These are phyloP conservation scores for Pulicaria dysenterica DNA, from an alignment of 129 eudicot genomes.

Conservation along the genomic window DNA sequence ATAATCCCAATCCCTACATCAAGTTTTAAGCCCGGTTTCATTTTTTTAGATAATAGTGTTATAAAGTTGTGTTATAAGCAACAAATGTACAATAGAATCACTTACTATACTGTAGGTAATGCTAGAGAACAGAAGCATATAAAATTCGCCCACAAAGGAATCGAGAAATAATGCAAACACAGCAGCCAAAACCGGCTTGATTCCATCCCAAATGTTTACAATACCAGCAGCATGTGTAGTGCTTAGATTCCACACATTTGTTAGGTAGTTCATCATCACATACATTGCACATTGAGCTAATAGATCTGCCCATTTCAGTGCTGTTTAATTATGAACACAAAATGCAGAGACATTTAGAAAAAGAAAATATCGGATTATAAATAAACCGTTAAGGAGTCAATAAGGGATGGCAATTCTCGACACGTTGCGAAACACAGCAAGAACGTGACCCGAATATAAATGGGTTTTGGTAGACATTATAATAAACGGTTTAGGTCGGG, in stretches of 20 bases:
- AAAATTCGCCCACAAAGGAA: conserved; percentile 40
- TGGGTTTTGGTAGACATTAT: too few relatives aligned
- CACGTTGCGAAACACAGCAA: too few relatives aligned
- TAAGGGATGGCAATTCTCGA: too few relatives aligned
- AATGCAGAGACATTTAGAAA: too few relatives aligned
- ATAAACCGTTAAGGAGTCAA: too few relatives aligned
- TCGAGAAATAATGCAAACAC: conserved; percentile 36
- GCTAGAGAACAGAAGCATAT: conserved; percentile 49
- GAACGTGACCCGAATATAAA: too few relatives aligned
- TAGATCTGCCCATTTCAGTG: conserved; percentile 43
- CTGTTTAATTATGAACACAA: conserved; percentile 26
- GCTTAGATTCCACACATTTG: conserved; percentile 56
- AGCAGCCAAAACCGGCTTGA: conserved; percentile 21
- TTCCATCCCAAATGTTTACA: conserved; percentile 48
- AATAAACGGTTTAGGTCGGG: too few relatives aligned
- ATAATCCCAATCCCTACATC: conserved; percentile 59
- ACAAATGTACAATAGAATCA: neutral
- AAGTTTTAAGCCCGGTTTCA: neutral
- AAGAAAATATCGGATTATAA: neutral
- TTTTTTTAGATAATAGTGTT: neutral
- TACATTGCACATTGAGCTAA: conserved; percentile 44
- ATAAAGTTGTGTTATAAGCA: neutral
- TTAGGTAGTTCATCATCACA: conserved; percentile 50
- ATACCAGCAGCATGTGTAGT: conserved; percentile 61
- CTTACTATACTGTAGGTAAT: conserved; percentile 42